These are phyloP conservation scores for Globisporangium middletonii DNA, from an alignment of 352 stramenopile species.

Conservation along the genomic window DNA sequence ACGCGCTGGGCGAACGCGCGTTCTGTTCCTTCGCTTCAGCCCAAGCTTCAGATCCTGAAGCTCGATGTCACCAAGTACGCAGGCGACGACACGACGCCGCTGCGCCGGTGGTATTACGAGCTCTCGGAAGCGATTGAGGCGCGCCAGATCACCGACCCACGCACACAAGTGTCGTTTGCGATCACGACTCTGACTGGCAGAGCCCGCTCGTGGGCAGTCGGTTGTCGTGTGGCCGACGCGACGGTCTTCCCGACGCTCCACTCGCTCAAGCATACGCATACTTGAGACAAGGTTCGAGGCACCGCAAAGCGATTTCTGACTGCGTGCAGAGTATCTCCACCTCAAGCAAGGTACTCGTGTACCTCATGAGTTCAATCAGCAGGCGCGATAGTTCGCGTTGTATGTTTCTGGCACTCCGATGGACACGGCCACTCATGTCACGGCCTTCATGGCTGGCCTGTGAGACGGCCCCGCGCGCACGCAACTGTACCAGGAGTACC, in stretches of 20 bases:
- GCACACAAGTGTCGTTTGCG: background rate
- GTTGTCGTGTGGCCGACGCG: background rate
- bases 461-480: background rate
- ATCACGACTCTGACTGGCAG: too few relatives aligned
- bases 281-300: background rate
- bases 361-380: background rate
- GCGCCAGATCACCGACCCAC: background rate
- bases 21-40: background rate
- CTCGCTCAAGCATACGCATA: too few relatives aligned
- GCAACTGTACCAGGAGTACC: background rate
- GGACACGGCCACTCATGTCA: too few relatives aligned
- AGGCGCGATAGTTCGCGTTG: background rate
- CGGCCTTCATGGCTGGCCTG: too few relatives aligned
- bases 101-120: background rate
- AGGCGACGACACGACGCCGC: background rate
- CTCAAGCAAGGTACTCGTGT: background rate
- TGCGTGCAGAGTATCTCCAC: background rate
- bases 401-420: background rate
- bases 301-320: background rate
- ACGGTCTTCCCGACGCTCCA: background rate
- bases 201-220: background rate
- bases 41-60: background rate
- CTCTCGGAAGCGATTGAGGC: background rate
- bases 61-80: background rate
- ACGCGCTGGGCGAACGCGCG: background rate